These are phyloP conservation scores for Penicillium atrosanguineum DNA, from an alignment of 495 filamentous ascomycete species.

Conservation along the genomic window DNA sequence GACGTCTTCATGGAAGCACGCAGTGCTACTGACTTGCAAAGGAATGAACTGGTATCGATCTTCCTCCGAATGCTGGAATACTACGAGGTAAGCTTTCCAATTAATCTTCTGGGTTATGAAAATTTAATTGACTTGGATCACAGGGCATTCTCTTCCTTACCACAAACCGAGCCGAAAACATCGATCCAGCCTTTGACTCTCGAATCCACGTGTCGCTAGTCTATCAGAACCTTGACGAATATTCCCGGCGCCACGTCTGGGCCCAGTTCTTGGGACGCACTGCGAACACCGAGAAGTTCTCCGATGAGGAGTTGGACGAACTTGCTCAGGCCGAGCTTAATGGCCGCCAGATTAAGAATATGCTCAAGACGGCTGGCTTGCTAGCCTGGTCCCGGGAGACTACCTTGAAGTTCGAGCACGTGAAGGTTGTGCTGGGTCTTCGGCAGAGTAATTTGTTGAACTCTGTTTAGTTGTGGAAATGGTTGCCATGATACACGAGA, in stretches of 20 bases:
- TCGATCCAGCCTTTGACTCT: slow-evolving; percentile 51
- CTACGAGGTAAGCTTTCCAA: slow-evolving; percentile 35
- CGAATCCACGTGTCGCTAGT: slow-evolving; percentile 51
- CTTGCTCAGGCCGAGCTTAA: slow-evolving; percentile 24
- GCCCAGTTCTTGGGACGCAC: slow-evolving; percentile 24
- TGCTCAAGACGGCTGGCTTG: slow-evolving; percentile 43
- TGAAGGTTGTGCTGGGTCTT: slow-evolving; percentile 18
- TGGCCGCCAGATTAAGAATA: slow-evolving; percentile 50
- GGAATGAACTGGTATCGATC: slow-evolving; percentile 47
- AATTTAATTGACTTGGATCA: slow-evolving; percentile 15
- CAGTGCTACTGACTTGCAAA: slow-evolving; percentile 27
- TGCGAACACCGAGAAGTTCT: slow-evolving; percentile 15
- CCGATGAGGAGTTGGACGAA: slow-evolving; percentile 29
- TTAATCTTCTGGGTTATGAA: neutral
- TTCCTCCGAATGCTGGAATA: slow-evolving; percentile 54
- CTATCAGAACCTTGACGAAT: slow-evolving; percentile 40
- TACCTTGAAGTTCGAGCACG: slow-evolving; percentile 12
- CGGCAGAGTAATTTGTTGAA: slow-evolving; percentile 6
- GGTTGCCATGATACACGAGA: neutral
- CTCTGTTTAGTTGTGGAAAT: neutral
- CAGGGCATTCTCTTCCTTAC: slow-evolving; percentile 64
- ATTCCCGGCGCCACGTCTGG: slow-evolving; percentile 30
- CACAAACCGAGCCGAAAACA: slow-evolving; percentile 49
- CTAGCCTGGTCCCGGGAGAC: slow-evolving; percentile 23
- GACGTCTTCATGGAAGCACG: slow-evolving; percentile 47